Conservation (phyloP, 345 rosid genomes). For the Microthlaspi erraticum region DNA sequence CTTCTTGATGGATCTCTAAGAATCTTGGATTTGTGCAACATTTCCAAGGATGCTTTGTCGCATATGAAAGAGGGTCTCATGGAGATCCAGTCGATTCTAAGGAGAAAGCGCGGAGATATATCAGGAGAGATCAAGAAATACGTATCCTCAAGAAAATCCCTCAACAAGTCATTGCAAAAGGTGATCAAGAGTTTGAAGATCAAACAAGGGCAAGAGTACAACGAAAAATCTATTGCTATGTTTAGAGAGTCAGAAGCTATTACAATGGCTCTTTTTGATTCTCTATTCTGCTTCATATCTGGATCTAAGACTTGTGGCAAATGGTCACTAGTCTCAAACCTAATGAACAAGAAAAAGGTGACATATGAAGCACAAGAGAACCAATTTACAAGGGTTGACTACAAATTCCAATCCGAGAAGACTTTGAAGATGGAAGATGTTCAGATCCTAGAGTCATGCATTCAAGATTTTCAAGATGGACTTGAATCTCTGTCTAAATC, state of each 20-base stretch:
- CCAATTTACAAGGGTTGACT: constrained; percentile 42
- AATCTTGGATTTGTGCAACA: constrained; percentile 46
- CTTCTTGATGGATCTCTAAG: constrained; percentile 48
- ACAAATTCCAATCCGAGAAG: constrained; percentile 25
- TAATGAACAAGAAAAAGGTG: constrained; percentile 23
- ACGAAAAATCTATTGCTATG: constrained; percentile 8
- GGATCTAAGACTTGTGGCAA: constrained; percentile 32
- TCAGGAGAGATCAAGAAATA: constrained; percentile 38
- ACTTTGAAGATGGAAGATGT: constrained; percentile 32
- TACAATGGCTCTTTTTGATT: constrained; percentile 34
- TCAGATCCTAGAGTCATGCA: constrained; percentile 47
- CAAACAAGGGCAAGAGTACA: constrained; percentile 4
- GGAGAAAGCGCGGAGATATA: constrained; percentile 36
- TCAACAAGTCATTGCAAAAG: constrained; percentile 42
- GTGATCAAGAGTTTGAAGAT: constrained; percentile 29
- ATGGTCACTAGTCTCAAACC: constrained; percentile 46
- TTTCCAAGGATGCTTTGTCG: constrained; percentile 46
- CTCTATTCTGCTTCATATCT: constrained; percentile 41
- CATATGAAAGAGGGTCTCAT: constrained; percentile 43
- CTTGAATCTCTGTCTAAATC: constrained; percentile 44
- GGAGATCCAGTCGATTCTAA: constrained; percentile 45
- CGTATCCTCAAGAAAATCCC: constrained; percentile 36
- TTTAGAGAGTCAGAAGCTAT: constrained; percentile 44
- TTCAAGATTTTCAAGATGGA: constrained; percentile 53
- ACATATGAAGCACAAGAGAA: constrained; percentile 21